Base-by-base conservation (phyloP, 129 eudicot species). In the Mikania micrantha region DNA sequence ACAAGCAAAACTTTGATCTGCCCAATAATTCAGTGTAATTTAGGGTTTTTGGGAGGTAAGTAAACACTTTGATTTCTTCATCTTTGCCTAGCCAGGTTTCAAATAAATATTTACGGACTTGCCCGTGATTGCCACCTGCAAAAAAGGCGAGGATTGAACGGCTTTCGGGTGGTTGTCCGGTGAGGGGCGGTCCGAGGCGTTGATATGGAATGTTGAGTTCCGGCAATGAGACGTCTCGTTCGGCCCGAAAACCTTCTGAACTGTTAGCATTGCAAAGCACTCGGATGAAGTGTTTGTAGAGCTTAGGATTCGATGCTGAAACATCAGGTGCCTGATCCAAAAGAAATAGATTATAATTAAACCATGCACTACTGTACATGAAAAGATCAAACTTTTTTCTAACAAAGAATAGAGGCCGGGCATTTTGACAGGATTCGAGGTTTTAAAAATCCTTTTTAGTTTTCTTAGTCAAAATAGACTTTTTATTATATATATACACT, bases 261-360 rank as follows among this genome's bases (percentile, higher is more conserved):
- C 76, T 67, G 22, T 82, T 82, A 9, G 87, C 84, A 47, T 82
- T 78, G 81, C 87, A 82, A 36, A 82, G 84, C 10, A 78, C 84
- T 36, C 87, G 66, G 2, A 82, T 75, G 28, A 79, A 77, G 66
- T 82, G 69, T 39, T 75, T 57, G 36, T 69, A 82, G 28, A 78
- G 67, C 50, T 71, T 58, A 52, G 87, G 87, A 15, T 72, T 71
- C 0, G 67, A 52, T 0, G 78, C 66, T 52, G 87, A 66, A 47
- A 79, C 79, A 16, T 82, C 81, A 1, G 87, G 87, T 38, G 78
- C 87, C 87, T 82, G 77, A 42, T n/a, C n/a, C n/a, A n/a, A 54
- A 36, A 54, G 21, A 40, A 63, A 17, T 12, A 1, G 20, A 24
- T n/a, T n/a, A n/a, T n/a, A n/a, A n/a, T n/a, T n/a, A n/a, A n/a